Conservation (phyloP, 306 rosid species). For the Cicer judaicum region DNA sequence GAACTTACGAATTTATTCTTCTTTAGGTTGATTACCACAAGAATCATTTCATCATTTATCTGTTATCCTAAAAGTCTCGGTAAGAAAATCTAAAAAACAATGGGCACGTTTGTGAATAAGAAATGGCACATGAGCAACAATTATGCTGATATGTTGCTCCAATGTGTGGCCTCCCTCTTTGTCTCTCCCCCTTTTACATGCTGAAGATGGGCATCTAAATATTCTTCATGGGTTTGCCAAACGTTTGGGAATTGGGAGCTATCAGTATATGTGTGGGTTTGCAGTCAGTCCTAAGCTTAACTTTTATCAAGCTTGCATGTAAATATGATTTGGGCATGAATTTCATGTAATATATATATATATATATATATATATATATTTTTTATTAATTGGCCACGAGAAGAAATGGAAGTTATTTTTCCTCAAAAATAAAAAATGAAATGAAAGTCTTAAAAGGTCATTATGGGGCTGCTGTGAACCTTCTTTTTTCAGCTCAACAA, state of each 20-base stretch:
- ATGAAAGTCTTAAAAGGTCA: neutral
- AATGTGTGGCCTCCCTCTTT: neutral
- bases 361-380: neutral
- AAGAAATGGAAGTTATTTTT: neutral
- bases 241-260: slow-evolving; percentile 29
- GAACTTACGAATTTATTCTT: slow-evolving; percentile 23
- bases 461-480: too few relatives aligned
- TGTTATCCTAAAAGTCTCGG: slow-evolving; percentile 13
- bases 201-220: slow-evolving; percentile 49
- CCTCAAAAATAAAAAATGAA: neutral
- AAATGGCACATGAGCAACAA: slow-evolving; percentile 37
- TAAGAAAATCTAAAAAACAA: slow-evolving; percentile 29
- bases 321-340: slow-evolving; percentile 51
- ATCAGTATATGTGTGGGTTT: slow-evolving; percentile 40
- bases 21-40: slow-evolving; percentile 43
- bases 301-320: slow-evolving; percentile 50
- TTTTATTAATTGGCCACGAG: neutral
- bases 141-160: slow-evolving; percentile 26
- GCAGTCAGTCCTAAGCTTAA: slow-evolving; percentile 43
- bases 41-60: slow-evolving; percentile 30
- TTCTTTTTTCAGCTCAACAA: too few relatives aligned
- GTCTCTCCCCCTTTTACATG: slow-evolving; percentile 50
- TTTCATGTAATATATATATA: slow-evolving; percentile 27
- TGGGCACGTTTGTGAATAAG: slow-evolving; percentile 38
- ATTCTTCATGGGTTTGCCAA: slow-evolving; percentile 44